Base-by-base conservation (phyloP, 2,329 filamentous ascomycete genomes). In the Lecanicillium sp. region DNA sequence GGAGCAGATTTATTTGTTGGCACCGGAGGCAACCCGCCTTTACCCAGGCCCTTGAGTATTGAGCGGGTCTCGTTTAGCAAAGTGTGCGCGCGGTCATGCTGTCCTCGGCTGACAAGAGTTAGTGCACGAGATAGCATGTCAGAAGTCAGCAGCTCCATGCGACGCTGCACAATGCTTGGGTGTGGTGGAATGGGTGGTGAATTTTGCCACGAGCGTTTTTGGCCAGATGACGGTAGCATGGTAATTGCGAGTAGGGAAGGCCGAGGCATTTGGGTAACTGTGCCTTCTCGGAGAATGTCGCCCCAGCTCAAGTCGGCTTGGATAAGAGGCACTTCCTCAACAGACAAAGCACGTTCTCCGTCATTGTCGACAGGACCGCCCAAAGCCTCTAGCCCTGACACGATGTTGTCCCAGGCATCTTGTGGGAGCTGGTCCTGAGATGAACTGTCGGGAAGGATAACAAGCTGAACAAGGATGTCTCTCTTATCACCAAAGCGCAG, bases 111-210 rank as follows among this genome's bases (percentile, higher is more conserved):
- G 15, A 96, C 89, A 15, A 98, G 74, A 0, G 88, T 95, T 44
- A 98, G 67, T 12, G 92, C 89, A 42, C 92, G 75, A 7, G 87
- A 94, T 46, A 98, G 75, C 92, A 98, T 98, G 58, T 98, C 92
- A 2, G 90, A 96, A 3, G 92, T 96, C 38, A 98, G 74, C 20
- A 98, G 71, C 62, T 98, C 92, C 92, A 98, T 98, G 33, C 92
- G 83, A 29, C 92, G 78, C 63, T 98, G 92, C 6, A 98, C 90
- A 43, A 98, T 88, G 45, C 83, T 86, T 4, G 92, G 89, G 56
- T 96, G 92, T 33, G 92, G 90, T 12, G 92, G 92, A 45, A 98
- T 98, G 1, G 88, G 85, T 12, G 89, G 86, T 11, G 72, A 67
- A 48, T 69, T 75, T 32, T 66, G 67, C 75, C 76, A 80, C 13